Percentiles rank a stretch among this genome's conserved stretches.
phyloP scores from a whole-genome alignment of 2,329 filamentous ascomycete genomes.

The Diplocarpon mali region DNA sequence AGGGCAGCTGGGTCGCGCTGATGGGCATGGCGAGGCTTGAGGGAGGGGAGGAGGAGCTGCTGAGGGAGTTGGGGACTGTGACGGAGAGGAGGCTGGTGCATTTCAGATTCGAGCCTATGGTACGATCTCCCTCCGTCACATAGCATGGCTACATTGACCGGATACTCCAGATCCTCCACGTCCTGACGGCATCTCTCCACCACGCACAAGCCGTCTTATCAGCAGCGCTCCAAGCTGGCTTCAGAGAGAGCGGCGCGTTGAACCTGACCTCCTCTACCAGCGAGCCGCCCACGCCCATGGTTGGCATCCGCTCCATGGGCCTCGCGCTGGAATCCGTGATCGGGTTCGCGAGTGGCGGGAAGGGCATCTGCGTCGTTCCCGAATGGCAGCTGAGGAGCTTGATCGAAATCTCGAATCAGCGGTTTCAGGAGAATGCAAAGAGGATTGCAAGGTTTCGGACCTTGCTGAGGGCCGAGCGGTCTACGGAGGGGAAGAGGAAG shows the following conservation, averaged over 20 bases:
- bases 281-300: conserved; percentile 49
- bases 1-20: conserved; percentile 20
- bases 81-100: conserved; percentile 47
- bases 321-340: conserved; percentile 74
- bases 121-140: conserved; percentile 34
- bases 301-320: conserved; percentile 76
- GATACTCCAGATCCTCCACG: conserved; percentile 64
- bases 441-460: conserved; percentile 54
- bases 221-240: conserved; percentile 70
- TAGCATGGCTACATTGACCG: background rate
- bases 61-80: background rate
- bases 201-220: conserved; percentile 67
- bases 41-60: conserved; percentile 5
- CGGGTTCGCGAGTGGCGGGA: conserved; percentile 38
- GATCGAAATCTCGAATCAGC: conserved; percentile 59
- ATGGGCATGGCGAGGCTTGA: conserved; percentile 32
- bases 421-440: conserved; percentile 58
- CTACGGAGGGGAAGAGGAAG: conserved; percentile 15
- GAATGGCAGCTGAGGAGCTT: conserved; percentile 57
- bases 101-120: conserved; percentile 94
- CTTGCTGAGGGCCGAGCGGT: conserved; percentile 26
- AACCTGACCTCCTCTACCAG: conserved; percentile 35
- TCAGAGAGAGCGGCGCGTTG: conserved; percentile 80
- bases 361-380: conserved; percentile 46
- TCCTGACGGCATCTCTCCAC: conserved; percentile 63